Evolutionary conservation across 495 filamentous ascomycete genomes (phyloP).

Genomic region (Lepidopterella palustris): DNA sequence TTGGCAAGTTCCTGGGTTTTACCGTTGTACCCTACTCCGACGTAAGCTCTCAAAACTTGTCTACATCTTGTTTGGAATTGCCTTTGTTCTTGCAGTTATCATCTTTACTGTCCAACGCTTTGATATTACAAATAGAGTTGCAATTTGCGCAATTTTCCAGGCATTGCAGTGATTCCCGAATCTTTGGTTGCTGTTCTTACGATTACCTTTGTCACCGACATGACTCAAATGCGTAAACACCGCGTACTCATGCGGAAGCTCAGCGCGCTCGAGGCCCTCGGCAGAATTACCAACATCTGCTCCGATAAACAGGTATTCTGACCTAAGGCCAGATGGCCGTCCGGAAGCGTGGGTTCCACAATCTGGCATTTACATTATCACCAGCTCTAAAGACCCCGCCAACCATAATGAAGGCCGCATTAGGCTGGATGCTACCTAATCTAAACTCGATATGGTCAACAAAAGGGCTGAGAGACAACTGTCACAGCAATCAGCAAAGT

Average conservation of each 20-base stretch:
- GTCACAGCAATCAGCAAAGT: constrained; percentile 69
- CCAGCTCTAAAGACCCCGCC: constrained; percentile 51
- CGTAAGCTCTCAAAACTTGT: constrained; percentile 74
- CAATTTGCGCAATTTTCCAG: constrained; percentile 71
- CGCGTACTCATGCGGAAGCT: constrained; percentile 77
- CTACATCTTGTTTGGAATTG: constrained; percentile 66
- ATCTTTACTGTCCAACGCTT: constrained; percentile 75
- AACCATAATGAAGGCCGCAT: constrained; percentile 54
- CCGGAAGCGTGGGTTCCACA: constrained; percentile 70
- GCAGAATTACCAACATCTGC: constrained; percentile 81
- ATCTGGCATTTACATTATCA: constrained; percentile 55
- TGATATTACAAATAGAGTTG: constrained; percentile 60
- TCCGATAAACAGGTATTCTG: constrained; percentile 84
- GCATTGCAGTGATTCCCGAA: constrained; percentile 67
- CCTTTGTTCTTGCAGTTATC: constrained; percentile 67
- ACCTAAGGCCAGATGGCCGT: constrained; percentile 75
- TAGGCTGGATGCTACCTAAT: constrained; percentile 36
- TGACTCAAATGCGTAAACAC: constrained; percentile 65
- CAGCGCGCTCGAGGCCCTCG: constrained; percentile 73
- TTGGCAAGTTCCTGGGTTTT: constrained; percentile 66
- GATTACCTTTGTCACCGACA: constrained; percentile 72
- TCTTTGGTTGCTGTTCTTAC: constrained; percentile 64
- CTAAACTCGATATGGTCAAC: constrained; percentile 22
- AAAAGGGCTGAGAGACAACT: constrained; percentile 42
- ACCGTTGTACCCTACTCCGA: constrained; percentile 72